Evolutionary conservation across 2,329 filamentous ascomycete genomes (phyloP).

Genomic region (Ascochyta rabiei): DNA sequence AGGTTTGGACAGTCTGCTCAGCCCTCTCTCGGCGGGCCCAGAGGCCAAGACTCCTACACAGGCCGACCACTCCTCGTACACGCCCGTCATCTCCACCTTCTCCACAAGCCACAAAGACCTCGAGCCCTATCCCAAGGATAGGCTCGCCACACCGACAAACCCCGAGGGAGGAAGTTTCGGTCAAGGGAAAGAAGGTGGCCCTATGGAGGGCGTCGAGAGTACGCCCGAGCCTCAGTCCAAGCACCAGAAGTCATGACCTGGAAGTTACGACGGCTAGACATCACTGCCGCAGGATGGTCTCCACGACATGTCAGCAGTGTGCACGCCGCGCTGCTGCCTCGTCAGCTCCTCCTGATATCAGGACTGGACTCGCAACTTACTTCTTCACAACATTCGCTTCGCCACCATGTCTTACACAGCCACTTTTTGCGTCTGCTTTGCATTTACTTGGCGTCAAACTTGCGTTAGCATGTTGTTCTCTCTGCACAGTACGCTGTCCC

Average conservation of each 20-base stretch:
- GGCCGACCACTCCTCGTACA: constrained; percentile 45
- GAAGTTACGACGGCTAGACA: not conserved
- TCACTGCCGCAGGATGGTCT: not conserved
- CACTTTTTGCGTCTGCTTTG: constrained; percentile 25
- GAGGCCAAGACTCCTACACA: constrained; percentile 51
- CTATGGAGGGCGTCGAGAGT: constrained; percentile 38
- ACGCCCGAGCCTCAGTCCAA: constrained; percentile 17
- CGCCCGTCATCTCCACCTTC: constrained; percentile 58
- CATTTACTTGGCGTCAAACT: constrained; percentile 23
- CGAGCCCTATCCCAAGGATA: constrained; percentile 53
- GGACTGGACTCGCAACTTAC: constrained; percentile 15
- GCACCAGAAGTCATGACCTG: constrained; percentile 10
- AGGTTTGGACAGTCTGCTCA: constrained; percentile 39
- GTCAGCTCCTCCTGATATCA: not conserved
- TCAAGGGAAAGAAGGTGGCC: constrained; percentile 26
- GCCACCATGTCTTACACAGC: constrained; percentile 35
- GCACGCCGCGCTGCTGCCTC: not conserved
- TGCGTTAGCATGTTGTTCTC: constrained; percentile 14
- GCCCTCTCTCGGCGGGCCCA: constrained; percentile 40
- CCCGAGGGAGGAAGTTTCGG: constrained; percentile 31
- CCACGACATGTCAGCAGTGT: not conserved
- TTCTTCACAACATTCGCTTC: constrained; percentile 44
- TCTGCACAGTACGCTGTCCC: constrained; percentile 12
- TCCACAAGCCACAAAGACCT: constrained; percentile 59
- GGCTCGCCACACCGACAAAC: constrained; percentile 46